Base-by-base conservation (phyloP, 2,329 filamentous ascomycete species). In the Fusarium camptoceras region DNA sequence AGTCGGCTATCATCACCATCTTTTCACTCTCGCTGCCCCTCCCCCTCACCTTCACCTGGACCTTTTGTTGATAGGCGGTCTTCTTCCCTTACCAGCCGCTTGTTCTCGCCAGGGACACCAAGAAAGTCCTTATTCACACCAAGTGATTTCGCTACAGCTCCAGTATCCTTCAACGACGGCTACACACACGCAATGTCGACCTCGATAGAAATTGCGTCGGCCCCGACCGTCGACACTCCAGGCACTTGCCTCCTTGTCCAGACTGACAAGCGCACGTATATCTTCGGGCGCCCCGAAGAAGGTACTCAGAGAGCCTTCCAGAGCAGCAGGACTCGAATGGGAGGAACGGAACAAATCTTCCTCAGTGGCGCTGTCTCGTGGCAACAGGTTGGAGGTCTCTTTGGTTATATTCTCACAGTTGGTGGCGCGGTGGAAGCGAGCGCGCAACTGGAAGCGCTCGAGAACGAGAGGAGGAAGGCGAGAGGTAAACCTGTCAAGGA, bases 221-320 rank as follows among this genome's bases (percentile, higher is more conserved):
- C 92, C 63, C 95, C 95, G 16, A 96, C 95, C 71, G 91, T 91
- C 63, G 96, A 99, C 81, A 97, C 94, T 22, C 88, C 91, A 2
- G 95, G 95, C 56, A 93, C 93, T 4, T 87, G 88, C 51, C 79
- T 98, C 31, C 78, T 94, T 39, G 84, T 99, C 9, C 90, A 95
- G 77, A 94, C 94, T 76, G 92, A 95, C 73, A 88, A 89, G 75
- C 91, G 91, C 74, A 88, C 93, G 60, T 99, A 99, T 79, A 73
- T 98, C 18, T 92, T 99, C 76, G 96, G 96, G 22, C 91, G 92
- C 74, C 79, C 95, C 18, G 83, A 89, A 12, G 96, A 99, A 80
- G 96, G 95, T 18, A 92, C 92, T 1, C 96, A 98, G 82, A 88
- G 96, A 60, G 89, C 90, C 49, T 85, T 92, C 76, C 85, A 86